Base-by-base conservation (phyloP, 129 eudicot species). In the Flaveria brownii region DNA sequence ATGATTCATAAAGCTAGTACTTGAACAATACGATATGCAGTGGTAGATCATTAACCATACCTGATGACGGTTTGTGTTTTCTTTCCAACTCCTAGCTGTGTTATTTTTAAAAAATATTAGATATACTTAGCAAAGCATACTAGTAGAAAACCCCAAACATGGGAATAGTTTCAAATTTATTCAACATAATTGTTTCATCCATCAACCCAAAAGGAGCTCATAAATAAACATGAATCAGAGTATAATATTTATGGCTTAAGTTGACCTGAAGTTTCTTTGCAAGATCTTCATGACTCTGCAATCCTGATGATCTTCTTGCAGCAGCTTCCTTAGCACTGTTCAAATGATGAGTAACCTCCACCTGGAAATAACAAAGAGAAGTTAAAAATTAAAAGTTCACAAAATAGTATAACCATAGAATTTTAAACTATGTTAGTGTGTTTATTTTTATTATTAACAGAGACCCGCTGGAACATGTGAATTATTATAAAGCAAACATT, bases 71-170 rank as follows among this genome's bases (percentile, higher is more conserved):
- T 82, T 86, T 90, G 77, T 89, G 88, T 79, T 91, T 92, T 82
- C 90, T 92, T 81, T 90, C 92, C 89, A 92, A 82, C 84, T 92
- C 98, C n/a, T n/a, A n/a, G n/a, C 96, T 92, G 92, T 33, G 13
- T 76, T 18, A 20, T 41, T 1, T 25, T 25, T 74, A 56, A 36
- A 50, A 72, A n/a, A 69, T 25, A 76, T 68, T 11, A 75, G 67
- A 49, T 68, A 52, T 56, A 56, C 63, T 20, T 20, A 56, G 30
- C 63, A 56, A 56, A 56, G 30, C 30, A 18, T 28, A 25, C 36
- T 23, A 23, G 66, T 23, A 4, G 14, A 56, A 56, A 56, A 56
- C 2, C 14, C 26, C 63, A 56, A 18, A 56, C 4, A 56, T 56
- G 12, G 30, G 54, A 47, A 65, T 15, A 25, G 11, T 56, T 33